Base-by-base conservation (phyloP, 768 basidiomycete species). In the Boletus coccyginus region DNA sequence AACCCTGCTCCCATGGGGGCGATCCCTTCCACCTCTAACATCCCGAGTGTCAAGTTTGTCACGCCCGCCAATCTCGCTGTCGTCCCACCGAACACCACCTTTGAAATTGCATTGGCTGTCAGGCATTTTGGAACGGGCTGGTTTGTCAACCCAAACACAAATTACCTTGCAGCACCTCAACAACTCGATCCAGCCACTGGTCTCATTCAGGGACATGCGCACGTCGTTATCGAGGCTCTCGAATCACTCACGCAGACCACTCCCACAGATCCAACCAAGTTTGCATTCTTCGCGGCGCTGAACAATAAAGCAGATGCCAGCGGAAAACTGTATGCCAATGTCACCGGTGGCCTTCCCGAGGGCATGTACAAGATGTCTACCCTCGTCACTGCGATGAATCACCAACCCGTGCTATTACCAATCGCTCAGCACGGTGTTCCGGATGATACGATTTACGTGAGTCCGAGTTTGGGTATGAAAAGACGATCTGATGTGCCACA, bases 1-100 rank as follows among this genome's bases (percentile, higher is more conserved):
- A 86, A 87, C 68, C 78, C 81, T 35, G 75, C 81, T 16, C 81
- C 82, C 0, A 82, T 86, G 77, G 87, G 87, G 48, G 65, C 77
- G 48, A 80, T 88, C 53, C 78, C 82, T 16, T 68, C 81, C 16
- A 66, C 66, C 13, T 67, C 70, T 33, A 78, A 79, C 55, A 78
- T 81, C 72, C 86, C 88, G 0, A 76, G 79, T 2, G 66, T 73
- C 56, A 86, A 83, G 67, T 86, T 87, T 65, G 60, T 67, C 27
- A 61, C 52, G 54, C 85, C 85, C 5, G 48, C 46, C 50, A 86
- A 86, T 58, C 48, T 72, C 5, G 71, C 70, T 33, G 71, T 73
- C 49, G 33, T 84, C 27, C 60, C 74, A 19, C 73, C 78, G 32
- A 77, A 82, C 66, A 62, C 65, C 21, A 70, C 77, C 8, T 87